A percentile compares a stretch with the other conserved stretches of the same genome.
These are phyloP conservation scores for Trametes pubescens DNA, from an alignment of 1,284 basidiomycete genomes.

Conservation along the genomic window DNA sequence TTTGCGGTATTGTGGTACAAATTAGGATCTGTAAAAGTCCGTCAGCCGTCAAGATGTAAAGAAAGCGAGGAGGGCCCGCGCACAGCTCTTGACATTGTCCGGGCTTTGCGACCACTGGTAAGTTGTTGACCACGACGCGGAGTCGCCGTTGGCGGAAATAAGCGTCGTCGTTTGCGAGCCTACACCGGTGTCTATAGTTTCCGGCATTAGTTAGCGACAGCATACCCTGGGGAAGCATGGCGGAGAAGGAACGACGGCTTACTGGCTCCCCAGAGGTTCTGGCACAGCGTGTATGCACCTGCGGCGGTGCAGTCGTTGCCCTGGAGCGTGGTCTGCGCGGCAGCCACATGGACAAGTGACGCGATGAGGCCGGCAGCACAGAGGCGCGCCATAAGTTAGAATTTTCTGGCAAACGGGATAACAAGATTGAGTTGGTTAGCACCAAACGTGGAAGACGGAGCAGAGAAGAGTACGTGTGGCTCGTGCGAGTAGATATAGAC, in stretches of 20 bases:
- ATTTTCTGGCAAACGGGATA: not conserved
- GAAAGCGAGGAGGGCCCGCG: slow-evolving; percentile 22
- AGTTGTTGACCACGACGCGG: slow-evolving; percentile 60
- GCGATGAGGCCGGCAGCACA: slow-evolving; percentile 10
- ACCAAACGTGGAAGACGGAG: not conserved
- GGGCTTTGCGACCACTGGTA: slow-evolving; percentile 62
- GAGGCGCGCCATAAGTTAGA: slow-evolving; percentile 19
- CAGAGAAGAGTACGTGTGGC: not conserved
- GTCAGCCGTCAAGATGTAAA: not conserved
- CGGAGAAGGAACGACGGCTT: slow-evolving; percentile 25
- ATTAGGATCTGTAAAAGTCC: slow-evolving; percentile 47
- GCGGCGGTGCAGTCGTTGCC: slow-evolving; percentile 51
- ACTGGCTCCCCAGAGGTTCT: slow-evolving; percentile 64
- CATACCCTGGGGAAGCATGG: not conserved
- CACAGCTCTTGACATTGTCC: slow-evolving; percentile 65
- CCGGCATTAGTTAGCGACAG: not conserved
- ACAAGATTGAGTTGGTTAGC: not conserved
- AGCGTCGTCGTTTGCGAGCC: slow-evolving; percentile 61
- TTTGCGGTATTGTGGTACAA: slow-evolving; percentile 53
- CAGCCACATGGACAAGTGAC: slow-evolving; percentile 10
- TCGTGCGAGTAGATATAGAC: not conserved
- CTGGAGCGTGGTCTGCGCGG: slow-evolving; percentile 22
- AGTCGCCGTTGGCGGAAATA: slow-evolving; percentile 48
- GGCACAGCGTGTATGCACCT: slow-evolving; percentile 60
- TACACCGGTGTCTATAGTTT: slow-evolving; percentile 49